phyloP scores from a whole-genome alignment of 164 flowering plant species.

The Vitis riparia region DNA sequence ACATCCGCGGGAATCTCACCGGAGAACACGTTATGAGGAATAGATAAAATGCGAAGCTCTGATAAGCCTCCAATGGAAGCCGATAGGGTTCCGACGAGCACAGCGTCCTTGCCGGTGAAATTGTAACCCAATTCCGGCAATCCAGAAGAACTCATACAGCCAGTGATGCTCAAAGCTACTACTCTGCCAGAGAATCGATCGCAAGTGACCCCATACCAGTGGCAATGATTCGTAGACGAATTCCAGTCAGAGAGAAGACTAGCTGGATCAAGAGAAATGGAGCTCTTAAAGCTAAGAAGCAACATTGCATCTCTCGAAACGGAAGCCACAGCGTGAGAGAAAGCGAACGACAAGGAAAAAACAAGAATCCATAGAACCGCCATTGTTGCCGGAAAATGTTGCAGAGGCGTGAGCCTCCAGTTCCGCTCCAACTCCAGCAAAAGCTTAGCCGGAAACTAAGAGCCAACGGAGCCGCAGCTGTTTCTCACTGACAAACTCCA shows the following conservation, averaged over 20 bases:
- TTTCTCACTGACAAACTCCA: too few species aligned
- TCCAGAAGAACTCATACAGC: neutral
- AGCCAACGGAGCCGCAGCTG: too few species aligned
- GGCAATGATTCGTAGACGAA: constrained; percentile 33
- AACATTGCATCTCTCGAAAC: constrained; percentile 30
- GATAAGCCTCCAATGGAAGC: constrained; percentile 39
- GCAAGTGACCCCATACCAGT: constrained; percentile 60
- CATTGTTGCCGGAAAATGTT: neutral
- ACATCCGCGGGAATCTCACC: constrained; percentile 59
- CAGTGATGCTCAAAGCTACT: constrained; percentile 30
- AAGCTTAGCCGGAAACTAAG: too few species aligned
- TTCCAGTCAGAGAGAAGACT: constrained; percentile 45
- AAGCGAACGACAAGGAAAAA: constrained; percentile 13
- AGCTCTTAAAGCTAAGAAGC: constrained; percentile 45
- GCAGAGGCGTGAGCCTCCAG: too few species aligned
- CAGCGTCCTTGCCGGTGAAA: neutral
- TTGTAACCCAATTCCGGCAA: neutral
- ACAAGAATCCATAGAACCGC: constrained; percentile 3
- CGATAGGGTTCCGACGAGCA: constrained; percentile 38
- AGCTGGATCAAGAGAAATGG: constrained; percentile 34
- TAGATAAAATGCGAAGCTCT: constrained; percentile 39
- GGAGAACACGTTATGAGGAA: constrained; percentile 40
- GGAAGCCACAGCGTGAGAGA: constrained; percentile 11
- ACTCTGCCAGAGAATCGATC: constrained; percentile 39
- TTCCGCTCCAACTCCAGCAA: too few species aligned